Evolutionary conservation across 768 basidiomycete genomes (phyloP), one percentile per base, ranked within the genome.

Genomic region (Coprinopsis strossmayeri): DNA sequence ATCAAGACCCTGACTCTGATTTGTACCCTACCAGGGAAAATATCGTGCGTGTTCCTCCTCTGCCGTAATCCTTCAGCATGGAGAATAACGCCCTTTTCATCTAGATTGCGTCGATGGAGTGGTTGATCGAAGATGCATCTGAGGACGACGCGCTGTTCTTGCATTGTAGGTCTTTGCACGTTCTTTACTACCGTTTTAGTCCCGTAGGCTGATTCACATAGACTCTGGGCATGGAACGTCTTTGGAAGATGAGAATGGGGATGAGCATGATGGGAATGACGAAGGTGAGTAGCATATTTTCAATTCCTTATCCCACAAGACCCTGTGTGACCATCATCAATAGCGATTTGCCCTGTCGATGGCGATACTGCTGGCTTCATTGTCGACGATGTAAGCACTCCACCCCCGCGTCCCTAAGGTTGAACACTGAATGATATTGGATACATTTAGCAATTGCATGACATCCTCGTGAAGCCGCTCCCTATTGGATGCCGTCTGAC

Each of bases 221-320:
- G 89, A 91, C 63, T 95, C 92, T 3, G 94, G 94, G 9, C 95
- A 98, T 54, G 95, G 95, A 24, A 91, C 91, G 10, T 92, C 93
- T 65, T 84, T 84, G 0, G 74, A 85, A 53, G 95, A 96, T 63
- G 32, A 68, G 2, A 80, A 90, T 55, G 89, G 89, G 1, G 89
- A 93, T 56, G 90, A 94, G 64, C 77, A 66, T 0, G 91, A 93
- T 61, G 92, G 92, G 9, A 78, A 66, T 53, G 90, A 93, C 56
- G 89, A 92, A 77, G 82, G 84, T 80, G 30, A 45, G 61, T 45
- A 9, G 2, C 1, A 18, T 41, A 27, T 40, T 45, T 35, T 17
- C 34, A 25, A 38, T 20, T 38, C 5, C 9, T 38, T 11, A 17
- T 9, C 35, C 30, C 7, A 32, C 30, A 1, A 23, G 42, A 28